phyloP scores from a whole-genome alignment of 306 rosid genomes.

The Geum urbanum region DNA sequence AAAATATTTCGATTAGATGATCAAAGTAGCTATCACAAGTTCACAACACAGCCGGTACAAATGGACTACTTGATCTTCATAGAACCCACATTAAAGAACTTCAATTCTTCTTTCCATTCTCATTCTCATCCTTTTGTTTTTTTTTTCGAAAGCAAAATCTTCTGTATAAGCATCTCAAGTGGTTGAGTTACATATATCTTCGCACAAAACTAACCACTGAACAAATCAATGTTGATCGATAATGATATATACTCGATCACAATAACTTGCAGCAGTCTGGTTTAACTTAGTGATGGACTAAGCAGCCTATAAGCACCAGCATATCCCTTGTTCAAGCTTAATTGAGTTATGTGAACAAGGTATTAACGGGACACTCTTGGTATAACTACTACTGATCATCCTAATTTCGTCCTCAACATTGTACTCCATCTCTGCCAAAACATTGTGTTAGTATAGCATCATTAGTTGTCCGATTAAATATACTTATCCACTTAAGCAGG shows the following conservation, averaged over 20 bases:
- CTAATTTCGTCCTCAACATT: constrained; percentile 1
- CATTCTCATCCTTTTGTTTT: not conserved
- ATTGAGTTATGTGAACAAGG: constrained; percentile 3
- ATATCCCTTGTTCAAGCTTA: not conserved
- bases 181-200: not conserved
- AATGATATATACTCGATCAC: not conserved
- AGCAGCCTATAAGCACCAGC: constrained; percentile 14
- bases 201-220: not conserved
- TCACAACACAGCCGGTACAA: too few species aligned
- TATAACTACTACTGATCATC: not conserved
- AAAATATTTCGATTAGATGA: too few species aligned
- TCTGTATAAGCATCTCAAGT: not conserved
- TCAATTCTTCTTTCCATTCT: not conserved
- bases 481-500: too few species aligned
- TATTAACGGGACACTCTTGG: not conserved
- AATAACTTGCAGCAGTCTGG: not conserved
- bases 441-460: too few species aligned
- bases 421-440: constrained; percentile 48
- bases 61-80: too few species aligned
- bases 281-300: constrained; percentile 3
- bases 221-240: not conserved
- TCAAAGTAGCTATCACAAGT: too few species aligned
- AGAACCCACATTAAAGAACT: constrained; percentile 1
- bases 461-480: too few species aligned
- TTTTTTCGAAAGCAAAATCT: not conserved